Evolutionary conservation across 768 basidiomycete species (phyloP).

Genomic region (Suillus fuscotomentosus): DNA sequence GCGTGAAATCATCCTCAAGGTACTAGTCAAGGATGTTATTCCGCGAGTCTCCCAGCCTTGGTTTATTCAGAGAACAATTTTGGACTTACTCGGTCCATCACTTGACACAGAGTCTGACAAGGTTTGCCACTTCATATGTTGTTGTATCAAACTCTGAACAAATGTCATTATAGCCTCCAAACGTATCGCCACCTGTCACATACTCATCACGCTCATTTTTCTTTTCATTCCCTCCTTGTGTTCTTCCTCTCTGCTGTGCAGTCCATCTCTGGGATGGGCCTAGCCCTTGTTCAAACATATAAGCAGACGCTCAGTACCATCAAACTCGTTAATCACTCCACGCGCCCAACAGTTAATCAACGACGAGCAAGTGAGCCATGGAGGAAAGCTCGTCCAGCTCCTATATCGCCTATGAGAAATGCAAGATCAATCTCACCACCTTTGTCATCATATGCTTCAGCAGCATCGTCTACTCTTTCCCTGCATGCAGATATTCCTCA

Average conservation of each 20-base stretch:
- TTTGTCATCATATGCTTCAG: conserved; percentile 17
- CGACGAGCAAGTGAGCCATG: background rate
- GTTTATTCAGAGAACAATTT: conserved; percentile 76
- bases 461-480: conserved; percentile 24
- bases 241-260: conserved; percentile 75
- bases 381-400: background rate
- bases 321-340: conserved; percentile 57
- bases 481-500: conserved; percentile 11
- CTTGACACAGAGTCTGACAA: conserved; percentile 23
- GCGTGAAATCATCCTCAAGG: conserved; percentile 80
- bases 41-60: conserved; percentile 82
- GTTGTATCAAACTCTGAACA: background rate
- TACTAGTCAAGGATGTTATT: conserved; percentile 65
- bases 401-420: conserved; percentile 3
- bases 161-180: conserved; percentile 17
- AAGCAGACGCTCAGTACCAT: conserved; percentile 63
- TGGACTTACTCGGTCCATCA: conserved; percentile 61
- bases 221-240: conserved; percentile 59
- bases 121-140: conserved; percentile 12
- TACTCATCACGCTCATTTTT: conserved; percentile 32
- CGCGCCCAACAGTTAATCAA: background rate
- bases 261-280: conserved; percentile 63
- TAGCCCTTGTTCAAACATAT: conserved; percentile 67
- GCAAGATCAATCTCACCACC: conserved; percentile 8
- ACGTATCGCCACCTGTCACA: conserved; percentile 25